A percentile compares a stretch with the other conserved stretches of the same genome.
phyloP scores from a whole-genome alignment of 768 basidiomycete species.

The Boletus subcaerulescens region DNA sequence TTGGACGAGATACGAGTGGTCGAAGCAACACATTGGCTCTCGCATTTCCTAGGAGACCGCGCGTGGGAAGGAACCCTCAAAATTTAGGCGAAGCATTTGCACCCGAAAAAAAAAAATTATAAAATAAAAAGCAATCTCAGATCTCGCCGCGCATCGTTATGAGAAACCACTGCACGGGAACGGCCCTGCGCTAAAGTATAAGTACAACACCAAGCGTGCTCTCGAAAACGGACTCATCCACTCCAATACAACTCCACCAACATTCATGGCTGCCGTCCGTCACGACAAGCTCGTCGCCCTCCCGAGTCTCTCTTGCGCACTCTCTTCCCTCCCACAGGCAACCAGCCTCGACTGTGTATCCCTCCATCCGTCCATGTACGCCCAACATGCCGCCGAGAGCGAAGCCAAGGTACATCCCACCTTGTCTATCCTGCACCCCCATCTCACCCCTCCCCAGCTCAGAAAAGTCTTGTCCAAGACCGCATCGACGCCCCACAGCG shows the following conservation, averaged over 20 bases:
- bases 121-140: conserved; percentile 13
- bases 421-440: neutral
- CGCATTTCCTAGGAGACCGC: conserved; percentile 32
- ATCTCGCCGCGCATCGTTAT: conserved; percentile 25
- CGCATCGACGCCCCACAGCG: conserved; percentile 33
- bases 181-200: conserved; percentile 8
- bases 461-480: conserved; percentile 63
- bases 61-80: conserved; percentile 27
- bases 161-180: conserved; percentile 14
- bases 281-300: conserved; percentile 63
- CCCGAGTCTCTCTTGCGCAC: conserved; percentile 67
- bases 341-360: conserved; percentile 64
- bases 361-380: conserved; percentile 69
- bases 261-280: conserved; percentile 29
- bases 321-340: conserved; percentile 68
- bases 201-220: conserved; percentile 3
- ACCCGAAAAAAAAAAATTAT: conserved; percentile 10
- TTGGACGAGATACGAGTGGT: neutral
- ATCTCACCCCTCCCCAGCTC: conserved; percentile 38
- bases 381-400: conserved; percentile 64
- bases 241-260: neutral
- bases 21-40: neutral
- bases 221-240: no score
- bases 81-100: conserved; percentile 28
- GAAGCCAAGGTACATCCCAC: conserved; percentile 61